Percentiles rank a stretch among this genome's conserved stretches.
phyloP scores from a whole-genome alignment of 768 basidiomycete genomes.

The Leccinum aurantiacum region DNA sequence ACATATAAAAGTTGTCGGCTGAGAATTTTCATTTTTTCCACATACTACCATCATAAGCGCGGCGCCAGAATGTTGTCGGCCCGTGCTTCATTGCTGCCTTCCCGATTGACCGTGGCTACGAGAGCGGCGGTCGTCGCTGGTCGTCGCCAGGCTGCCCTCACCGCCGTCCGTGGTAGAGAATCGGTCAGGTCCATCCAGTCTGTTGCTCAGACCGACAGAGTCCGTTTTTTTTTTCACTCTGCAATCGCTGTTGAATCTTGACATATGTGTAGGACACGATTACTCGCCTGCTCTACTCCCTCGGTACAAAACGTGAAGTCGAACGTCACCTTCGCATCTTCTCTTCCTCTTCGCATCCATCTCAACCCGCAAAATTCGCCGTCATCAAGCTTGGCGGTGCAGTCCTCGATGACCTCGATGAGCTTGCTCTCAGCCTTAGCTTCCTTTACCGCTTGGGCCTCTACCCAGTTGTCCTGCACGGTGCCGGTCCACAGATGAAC shows the following conservation, averaged over 20 bases:
- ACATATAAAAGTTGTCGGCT: background rate
- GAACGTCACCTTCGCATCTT: conserved; percentile 98
- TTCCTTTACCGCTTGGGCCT: conserved; percentile 96
- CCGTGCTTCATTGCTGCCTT: conserved; percentile 24
- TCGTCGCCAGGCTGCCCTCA: conserved; percentile 40
- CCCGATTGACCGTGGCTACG: conserved; percentile 37
- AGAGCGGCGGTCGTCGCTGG: conserved; percentile 50
- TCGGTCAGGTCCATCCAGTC: conserved; percentile 52
- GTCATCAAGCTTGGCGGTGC: conserved; percentile 99
- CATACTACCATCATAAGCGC: conserved; percentile 8
- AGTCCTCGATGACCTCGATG: conserved; percentile 88
- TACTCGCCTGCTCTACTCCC: conserved; percentile 92
- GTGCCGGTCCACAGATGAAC: conserved; percentile 94
- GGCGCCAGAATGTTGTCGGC: conserved; percentile 30
- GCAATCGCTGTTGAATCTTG: background rate
- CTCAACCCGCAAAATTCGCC: conserved; percentile 91
- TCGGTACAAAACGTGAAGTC: conserved; percentile 96
- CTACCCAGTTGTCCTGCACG: conserved; percentile 97
- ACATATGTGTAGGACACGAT: conserved; percentile 80
- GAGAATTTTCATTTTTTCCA: background rate
- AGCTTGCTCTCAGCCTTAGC: conserved; percentile 91
- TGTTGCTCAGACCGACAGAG: conserved; percentile 73
- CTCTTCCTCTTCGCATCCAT: conserved; percentile 86
- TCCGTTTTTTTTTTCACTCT: conserved; percentile 31
- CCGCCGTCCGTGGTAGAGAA: conserved; percentile 39